Conservation (phyloP, 352 stramenopile genomes). For the Phytophthora ohioensis region DNA sequence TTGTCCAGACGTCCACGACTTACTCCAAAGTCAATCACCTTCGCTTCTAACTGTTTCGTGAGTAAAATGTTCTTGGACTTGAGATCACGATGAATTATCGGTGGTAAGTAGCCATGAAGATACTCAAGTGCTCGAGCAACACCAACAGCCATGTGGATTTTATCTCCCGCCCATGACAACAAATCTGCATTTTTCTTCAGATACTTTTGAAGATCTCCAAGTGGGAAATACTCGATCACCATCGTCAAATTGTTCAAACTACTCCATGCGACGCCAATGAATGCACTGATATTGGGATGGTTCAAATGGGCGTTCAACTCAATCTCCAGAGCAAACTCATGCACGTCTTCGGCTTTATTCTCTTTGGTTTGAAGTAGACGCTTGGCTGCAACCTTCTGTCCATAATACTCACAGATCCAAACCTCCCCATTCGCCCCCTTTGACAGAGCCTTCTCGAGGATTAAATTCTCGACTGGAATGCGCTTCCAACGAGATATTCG, state of each 20-base stretch:
- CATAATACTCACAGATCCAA: slow-evolving; percentile 44
- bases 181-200: slow-evolving; percentile 32
- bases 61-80: slow-evolving; percentile 60
- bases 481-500: slow-evolving; percentile 38
- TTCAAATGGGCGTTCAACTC: slow-evolving; percentile 41
- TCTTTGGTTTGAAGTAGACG: slow-evolving; percentile 39
- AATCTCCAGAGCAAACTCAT: slow-evolving; percentile 48
- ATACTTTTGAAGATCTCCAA: slow-evolving; percentile 50
- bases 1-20: slow-evolving; percentile 40
- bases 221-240: slow-evolving; percentile 51
- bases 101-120: slow-evolving; percentile 43
- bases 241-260: slow-evolving; percentile 54
- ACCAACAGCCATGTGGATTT: slow-evolving; percentile 46
- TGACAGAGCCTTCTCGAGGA: slow-evolving; percentile 31
- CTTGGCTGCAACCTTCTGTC: slow-evolving; percentile 51
- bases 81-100: slow-evolving; percentile 58
- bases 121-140: slow-evolving; percentile 50
- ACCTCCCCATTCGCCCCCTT: slow-evolving; percentile 60
- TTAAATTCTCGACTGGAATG: slow-evolving; percentile 31
- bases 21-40: slow-evolving; percentile 64
- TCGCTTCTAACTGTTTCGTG: slow-evolving; percentile 36
- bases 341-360: slow-evolving; percentile 40
- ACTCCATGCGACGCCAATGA: slow-evolving; percentile 56
- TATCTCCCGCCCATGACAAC: slow-evolving; percentile 44
- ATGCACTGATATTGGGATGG: slow-evolving; percentile 44